phyloP scores from a whole-genome alignment of 2,329 filamentous ascomycete genomes.

The Calonectria fujianensis region DNA sequence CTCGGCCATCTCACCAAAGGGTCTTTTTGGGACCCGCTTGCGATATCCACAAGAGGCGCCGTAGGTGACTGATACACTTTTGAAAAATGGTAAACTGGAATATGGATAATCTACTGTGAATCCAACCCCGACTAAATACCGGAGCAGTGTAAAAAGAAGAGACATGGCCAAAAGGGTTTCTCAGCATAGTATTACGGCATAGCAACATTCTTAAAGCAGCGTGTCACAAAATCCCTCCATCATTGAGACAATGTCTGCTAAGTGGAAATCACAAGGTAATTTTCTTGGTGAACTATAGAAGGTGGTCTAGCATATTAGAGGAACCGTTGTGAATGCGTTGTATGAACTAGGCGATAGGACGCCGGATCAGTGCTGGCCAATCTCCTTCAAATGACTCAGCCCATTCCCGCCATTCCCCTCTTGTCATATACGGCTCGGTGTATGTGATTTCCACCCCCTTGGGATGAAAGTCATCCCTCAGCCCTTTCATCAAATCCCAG shows the following conservation, averaged over 20 bases:
- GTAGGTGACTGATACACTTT: neutral
- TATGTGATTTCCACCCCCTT: neutral
- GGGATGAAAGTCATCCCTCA: neutral
- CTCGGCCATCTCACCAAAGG: conserved; percentile 16
- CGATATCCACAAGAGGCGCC: neutral
- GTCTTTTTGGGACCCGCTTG: neutral
- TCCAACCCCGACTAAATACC: neutral
- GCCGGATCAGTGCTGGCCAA: neutral
- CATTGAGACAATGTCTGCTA: neutral
- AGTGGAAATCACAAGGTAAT: neutral
- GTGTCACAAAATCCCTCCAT: neutral
- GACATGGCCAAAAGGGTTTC: neutral
- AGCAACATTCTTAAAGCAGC: neutral
- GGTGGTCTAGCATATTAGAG: neutral
- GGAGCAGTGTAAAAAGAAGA: neutral
- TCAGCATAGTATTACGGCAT: neutral
- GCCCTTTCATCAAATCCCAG: neutral
- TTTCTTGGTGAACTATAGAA: neutral
- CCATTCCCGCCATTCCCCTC: conserved; percentile 8
- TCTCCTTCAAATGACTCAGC: conserved; percentile 19
- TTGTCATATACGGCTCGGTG: neutral
- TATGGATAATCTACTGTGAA: neutral
- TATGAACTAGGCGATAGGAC: neutral
- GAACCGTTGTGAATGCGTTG: neutral
- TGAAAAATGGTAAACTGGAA: neutral